These are phyloP conservation scores for Saururus chinensis DNA, from an alignment of 164 flowering plant genomes.

Conservation along the genomic window DNA sequence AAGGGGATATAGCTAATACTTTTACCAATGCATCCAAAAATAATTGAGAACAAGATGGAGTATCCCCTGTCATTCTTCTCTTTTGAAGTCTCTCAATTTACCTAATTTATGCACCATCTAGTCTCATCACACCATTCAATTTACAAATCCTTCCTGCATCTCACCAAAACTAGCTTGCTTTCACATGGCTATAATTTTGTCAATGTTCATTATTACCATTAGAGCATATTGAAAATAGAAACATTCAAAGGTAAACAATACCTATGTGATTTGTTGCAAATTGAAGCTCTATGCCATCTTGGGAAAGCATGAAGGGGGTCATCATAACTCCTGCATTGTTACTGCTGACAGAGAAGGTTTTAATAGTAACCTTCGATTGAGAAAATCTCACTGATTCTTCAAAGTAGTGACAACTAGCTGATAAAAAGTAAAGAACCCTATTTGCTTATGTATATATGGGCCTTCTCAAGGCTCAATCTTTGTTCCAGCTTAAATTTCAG, in stretches of 20 bases:
- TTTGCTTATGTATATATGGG: background rate
- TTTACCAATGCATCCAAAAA: no score
- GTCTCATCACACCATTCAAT: background rate
- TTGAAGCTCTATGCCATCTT: constrained; percentile 58
- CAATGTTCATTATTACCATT: background rate
- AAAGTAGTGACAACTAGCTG: no score
- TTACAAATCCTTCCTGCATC: no score
- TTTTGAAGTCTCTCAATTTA: no score
- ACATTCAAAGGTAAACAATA: constrained; percentile 7
- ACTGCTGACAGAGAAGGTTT: constrained; percentile 23
- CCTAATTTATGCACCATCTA: background rate
- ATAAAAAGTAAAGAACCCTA: background rate
- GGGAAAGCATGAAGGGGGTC: constrained; percentile 47
- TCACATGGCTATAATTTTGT: background rate
- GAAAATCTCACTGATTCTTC: no score
- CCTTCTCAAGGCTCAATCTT: no score
- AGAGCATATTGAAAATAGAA: background rate
- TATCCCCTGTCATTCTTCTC: no score
- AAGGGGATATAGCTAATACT: no score
- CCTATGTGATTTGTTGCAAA: constrained; percentile 77
- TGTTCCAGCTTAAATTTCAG: no score
- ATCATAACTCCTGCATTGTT: constrained; percentile 77
- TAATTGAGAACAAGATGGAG: no score
- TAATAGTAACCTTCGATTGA: background rate
- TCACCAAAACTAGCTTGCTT: background rate